Conservation (phyloP, 805 yeast species). For the Nakazawaea sp. region DNA sequence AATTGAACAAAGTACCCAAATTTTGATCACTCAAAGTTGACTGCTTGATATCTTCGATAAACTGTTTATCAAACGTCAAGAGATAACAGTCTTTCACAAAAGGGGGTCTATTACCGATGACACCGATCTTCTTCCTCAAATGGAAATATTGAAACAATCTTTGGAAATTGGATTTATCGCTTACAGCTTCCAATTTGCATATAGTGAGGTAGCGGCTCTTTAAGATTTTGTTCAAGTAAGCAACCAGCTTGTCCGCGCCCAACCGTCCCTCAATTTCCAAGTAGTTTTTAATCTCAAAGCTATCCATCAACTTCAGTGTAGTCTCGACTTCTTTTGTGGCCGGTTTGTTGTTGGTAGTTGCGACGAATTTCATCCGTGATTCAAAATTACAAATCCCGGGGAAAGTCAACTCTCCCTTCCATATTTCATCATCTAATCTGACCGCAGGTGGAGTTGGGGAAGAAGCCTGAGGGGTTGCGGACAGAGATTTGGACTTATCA, state of each 20-base stretch:
- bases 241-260: slow-evolving; percentile 44
- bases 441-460: too few species aligned
- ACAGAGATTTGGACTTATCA: slow-evolving; percentile 13
- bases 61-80: slow-evolving; percentile 27
- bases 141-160: slow-evolving; percentile 39
- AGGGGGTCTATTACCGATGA: slow-evolving; percentile 39
- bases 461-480: too few species aligned
- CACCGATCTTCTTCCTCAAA: slow-evolving; percentile 48
- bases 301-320: slow-evolving; percentile 2
- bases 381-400: slow-evolving; percentile 11
- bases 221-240: slow-evolving; percentile 43
- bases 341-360: slow-evolving; percentile 6
- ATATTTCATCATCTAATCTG: neutral
- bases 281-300: slow-evolving; percentile 2
- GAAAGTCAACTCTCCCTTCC: slow-evolving; percentile 13
- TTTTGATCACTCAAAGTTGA: neutral
- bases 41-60: slow-evolving; percentile 1
- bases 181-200: slow-evolving; percentile 29
- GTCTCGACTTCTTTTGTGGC: neutral
- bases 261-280: slow-evolving; percentile 54
- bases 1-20: slow-evolving; percentile 3
- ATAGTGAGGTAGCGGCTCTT: slow-evolving; percentile 47
- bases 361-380: slow-evolving; percentile 4
- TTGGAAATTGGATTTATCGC: slow-evolving; percentile 18
- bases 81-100: slow-evolving; percentile 61